Evolutionary conservation across 306 rosid species (phyloP), one percentile per base, ranked within the genome.

Genomic region (Cyamopsis tetragonoloba): DNA sequence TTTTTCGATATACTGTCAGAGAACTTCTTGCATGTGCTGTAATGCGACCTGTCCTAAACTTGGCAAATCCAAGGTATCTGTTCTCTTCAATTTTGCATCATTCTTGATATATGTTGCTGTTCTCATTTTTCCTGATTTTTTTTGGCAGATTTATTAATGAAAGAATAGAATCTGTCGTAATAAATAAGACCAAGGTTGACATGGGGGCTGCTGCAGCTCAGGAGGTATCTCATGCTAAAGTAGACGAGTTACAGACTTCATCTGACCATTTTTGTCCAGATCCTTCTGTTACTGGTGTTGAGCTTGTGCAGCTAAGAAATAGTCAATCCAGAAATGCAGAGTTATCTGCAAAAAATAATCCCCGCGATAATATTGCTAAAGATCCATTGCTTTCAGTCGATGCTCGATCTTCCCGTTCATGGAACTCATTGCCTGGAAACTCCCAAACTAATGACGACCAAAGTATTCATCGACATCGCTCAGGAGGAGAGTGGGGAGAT

Each of bases 11-110:
- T 75, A 77, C 83, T 30, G 83, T 66, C n/a, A 88, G 96, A 86
- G 97, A 95, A 85, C 97, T 95, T 80, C 91, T 95, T 69, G 91
- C 99, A 72, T 86, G 95, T 88, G 87, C 97, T 74, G 97, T 90
- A 60, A 83, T 95, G 77, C 85, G 99, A 49, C 97, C 99, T 44
- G 83, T 95, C 68, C 51, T 95, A 42, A 90, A 95, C 54, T 78
- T 95, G 22, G 99, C 97, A 37, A 90, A 71, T 84, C 99, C 99
- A 59, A 85, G 95, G 99, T 91, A 71, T 59, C 51, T 34, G 8
- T 65, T 63, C 65, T 34, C 17, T 57, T 70, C 34, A 50, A 15
- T 19, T 69, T 74, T 68, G 62, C 47, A 67, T 67, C 48, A n/a
- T 72, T 46, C 41, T 54, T 62, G 13, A 69, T 3, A 23, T 31